Base-by-base conservation (phyloP, 306 rosid genomes). In the Geum urbanum region DNA sequence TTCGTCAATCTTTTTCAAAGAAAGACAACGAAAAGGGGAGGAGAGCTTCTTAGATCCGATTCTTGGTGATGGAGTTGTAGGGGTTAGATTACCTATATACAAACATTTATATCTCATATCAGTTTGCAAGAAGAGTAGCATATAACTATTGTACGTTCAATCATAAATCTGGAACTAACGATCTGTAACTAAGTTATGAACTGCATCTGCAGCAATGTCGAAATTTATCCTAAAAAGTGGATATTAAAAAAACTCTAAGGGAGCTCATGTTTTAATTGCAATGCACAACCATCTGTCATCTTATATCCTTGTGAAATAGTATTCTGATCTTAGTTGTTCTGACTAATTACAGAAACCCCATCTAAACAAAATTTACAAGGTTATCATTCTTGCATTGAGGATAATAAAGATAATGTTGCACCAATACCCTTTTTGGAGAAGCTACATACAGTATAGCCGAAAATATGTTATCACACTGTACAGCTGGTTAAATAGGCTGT, bases 11-110 rank as follows among this genome's bases (percentile, higher is more conserved):
- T 79, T 94, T 76, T 92, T 92, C 86, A 90, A 77, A 76, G 97
- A 94, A 75, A 94, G 98, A 81, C 98, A 94, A 14, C 92, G 83
- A 59, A 94, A 84, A 61, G 98, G 96, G 40, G 97, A 86, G 16
- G 89, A 61, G 66, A 87, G 80, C 83, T 87, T 94, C 87, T 87
- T 94, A n/a, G 96, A 83, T 40, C 92, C 84, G 75, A 92, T 81
- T 76, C 90, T 85, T 54, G 94, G 97, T 69, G 98, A 90, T 66
- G 92, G 85, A 13, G 90, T 76, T 41, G 78, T 77, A 69, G 84
- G 85, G 56, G 65, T 44, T 77, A 64, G 87, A 41, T 70, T 62
- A 46, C 98, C 98, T 86, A 79, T 48, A 47, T 24, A 37, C 19
- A 63, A 67, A 66, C 65, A 47, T 74, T 43, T 44, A 68, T 19